Percentiles rank a stretch among this genome's conserved stretches.
Conservation (phyloP, 306 rosid genomes). For the Quillaja saponaria region DNA sequence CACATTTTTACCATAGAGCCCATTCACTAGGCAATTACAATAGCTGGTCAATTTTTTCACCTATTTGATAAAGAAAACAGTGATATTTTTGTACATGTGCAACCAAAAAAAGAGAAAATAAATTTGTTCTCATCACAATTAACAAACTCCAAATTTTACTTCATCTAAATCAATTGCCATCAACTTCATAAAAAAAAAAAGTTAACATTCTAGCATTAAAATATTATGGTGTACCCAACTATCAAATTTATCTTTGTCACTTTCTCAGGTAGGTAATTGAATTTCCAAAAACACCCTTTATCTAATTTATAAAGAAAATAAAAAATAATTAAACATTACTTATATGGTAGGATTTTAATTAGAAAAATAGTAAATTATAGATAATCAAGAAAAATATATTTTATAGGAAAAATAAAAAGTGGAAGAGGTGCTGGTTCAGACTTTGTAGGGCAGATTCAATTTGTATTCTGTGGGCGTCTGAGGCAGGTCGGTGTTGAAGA, state of each 20-base stretch:
- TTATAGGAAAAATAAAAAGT: too few species aligned
- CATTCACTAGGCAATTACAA: background rate
- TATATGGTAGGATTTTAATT: too few species aligned
- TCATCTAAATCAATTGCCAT: too few species aligned
- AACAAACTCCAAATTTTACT: too few species aligned
- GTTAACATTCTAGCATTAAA: background rate
- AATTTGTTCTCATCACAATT: background rate
- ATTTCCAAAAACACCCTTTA: background rate
- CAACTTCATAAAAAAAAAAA: background rate
- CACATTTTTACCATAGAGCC: background rate
- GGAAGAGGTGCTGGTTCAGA: too few species aligned
- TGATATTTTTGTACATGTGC: background rate
- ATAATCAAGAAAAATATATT: too few species aligned
- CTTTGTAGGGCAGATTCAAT: background rate
- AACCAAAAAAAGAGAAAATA: background rate
- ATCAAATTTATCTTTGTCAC: background rate
- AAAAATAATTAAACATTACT: too few species aligned
- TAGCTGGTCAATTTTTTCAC: too few species aligned
- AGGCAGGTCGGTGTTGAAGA: background rate
- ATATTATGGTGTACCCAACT: background rate
- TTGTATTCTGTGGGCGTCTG: constrained; percentile 29
- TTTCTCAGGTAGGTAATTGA: background rate
- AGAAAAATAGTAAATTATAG: too few species aligned
- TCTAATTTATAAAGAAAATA: too few species aligned
- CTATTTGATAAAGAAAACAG: background rate